These are phyloP conservation scores for Wallacemonas sp. DNA, from an alignment of 208 protist species.

Conservation along the genomic window DNA sequence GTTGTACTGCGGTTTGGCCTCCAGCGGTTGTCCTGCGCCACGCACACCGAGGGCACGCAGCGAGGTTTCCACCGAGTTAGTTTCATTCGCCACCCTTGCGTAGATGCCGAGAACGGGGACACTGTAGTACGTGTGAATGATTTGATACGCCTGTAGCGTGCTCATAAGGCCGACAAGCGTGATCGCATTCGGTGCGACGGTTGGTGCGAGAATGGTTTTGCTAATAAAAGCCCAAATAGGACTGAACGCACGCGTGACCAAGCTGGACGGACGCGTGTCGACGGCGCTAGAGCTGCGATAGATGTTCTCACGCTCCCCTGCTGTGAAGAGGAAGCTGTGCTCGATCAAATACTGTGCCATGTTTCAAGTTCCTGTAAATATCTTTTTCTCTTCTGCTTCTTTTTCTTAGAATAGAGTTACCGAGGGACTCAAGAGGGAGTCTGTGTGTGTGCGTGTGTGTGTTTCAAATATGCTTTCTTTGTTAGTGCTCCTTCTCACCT, in stretches of 20 bases:
- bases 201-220: slow-evolving; percentile 56
- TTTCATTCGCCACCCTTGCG: slow-evolving; percentile 15
- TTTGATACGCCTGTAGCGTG: slow-evolving; percentile 85
- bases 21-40: slow-evolving; percentile 38
- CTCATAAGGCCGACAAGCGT: slow-evolving; percentile 79
- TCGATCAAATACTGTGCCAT: slow-evolving; percentile 63
- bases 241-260: slow-evolving; percentile 71
- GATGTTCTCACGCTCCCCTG: slow-evolving; percentile 67
- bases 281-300: slow-evolving; percentile 64
- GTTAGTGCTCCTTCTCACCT: background rate
- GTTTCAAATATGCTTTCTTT: slow-evolving; percentile 7
- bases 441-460: background rate
- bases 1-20: slow-evolving; percentile 12
- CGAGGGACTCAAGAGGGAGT: too few relatives aligned
- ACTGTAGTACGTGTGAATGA: slow-evolving; percentile 75
- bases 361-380: background rate
- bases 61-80: slow-evolving; percentile 26
- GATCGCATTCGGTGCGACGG: slow-evolving; percentile 91
- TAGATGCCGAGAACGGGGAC: background rate
- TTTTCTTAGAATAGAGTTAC: too few relatives aligned
- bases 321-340: slow-evolving; percentile 82
- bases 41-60: slow-evolving; percentile 42
- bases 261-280: slow-evolving; percentile 70
- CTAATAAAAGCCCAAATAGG: slow-evolving; percentile 71
- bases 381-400: background rate